Base-by-base conservation (phyloP, 176 grass and related monocot genomes). In the Bromus sterilis region DNA sequence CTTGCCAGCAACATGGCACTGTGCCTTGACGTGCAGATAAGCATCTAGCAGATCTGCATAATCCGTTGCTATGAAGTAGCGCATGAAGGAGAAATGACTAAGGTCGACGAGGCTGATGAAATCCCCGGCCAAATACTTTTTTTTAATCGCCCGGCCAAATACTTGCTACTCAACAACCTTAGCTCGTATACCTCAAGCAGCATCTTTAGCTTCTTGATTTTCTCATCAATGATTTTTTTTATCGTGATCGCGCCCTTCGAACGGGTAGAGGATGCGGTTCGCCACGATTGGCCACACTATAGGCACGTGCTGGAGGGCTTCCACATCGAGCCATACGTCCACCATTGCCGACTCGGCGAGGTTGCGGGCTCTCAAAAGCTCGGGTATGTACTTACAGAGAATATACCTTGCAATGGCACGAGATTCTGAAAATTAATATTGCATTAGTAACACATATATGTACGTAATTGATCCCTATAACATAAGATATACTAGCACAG, bases 301-400 rank as follows among this genome's bases (percentile, higher is more conserved):
- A 13, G 79, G 56, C 43, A 77, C 21, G 9, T 67, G 51, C n/a
- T 92, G 80, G 31, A 78, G 63, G 3, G 90, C 80, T 14, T 89
- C 90, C 44, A 83, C 90, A 0, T 89, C 86, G 5, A 86, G 9
- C 90, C 86, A 92, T 15, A 80, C 13, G 42, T 92, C 80, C 75
- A 92, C 90, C 68, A 71, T 18, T 0, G 86, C 86, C 4, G 80
- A 79, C 11, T 79, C 83, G 8, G 40, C 12, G 0, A 83, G 71
- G 76, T 72, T 75, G 9, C 75, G 76, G 9, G 71, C 68, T 25
- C 56, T 42, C 0, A 92, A 35, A 2, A 89, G 44, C 67, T 89
- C 86, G 0, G 53, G 44, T 48, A 16, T 48, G 44, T 6, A 48
- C 14, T 48, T 48, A 18, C 44, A 15, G 5, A 48, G 44, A 9